Conservation (phyloP, 495 filamentous ascomycete species). For the Aspergillus bridgeri region DNA sequence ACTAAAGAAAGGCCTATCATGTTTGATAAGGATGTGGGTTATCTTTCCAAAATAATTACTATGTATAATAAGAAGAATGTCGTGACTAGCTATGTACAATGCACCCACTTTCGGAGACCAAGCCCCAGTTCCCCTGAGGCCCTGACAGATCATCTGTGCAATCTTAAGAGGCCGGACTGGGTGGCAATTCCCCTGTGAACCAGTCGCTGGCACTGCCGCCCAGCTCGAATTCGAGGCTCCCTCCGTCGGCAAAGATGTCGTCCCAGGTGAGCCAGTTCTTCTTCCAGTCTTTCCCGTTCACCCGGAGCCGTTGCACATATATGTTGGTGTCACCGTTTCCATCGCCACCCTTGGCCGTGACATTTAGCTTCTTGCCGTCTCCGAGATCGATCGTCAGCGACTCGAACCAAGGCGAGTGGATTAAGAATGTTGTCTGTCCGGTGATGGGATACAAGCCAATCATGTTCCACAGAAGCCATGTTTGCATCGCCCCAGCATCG, state of each 20-base stretch:
- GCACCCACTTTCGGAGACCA: not conserved
- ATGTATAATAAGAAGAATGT: not conserved
- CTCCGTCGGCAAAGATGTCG: slow-evolving; percentile 53
- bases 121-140: not conserved
- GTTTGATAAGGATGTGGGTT: not conserved
- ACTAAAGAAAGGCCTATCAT: not conserved
- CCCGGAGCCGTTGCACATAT: slow-evolving; percentile 47
- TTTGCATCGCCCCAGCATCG: slow-evolving; percentile 58
- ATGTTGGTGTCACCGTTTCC: slow-evolving; percentile 35
- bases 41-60: not conserved
- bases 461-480: slow-evolving; percentile 60
- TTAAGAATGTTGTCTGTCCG: slow-evolving; percentile 53
- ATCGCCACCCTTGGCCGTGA: slow-evolving; percentile 39
- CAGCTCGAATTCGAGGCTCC: slow-evolving; percentile 52
- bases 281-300: slow-evolving; percentile 49
- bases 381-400: slow-evolving; percentile 48
- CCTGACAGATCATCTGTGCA: not conserved
- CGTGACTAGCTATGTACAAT: not conserved
- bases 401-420: slow-evolving; percentile 55
- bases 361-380: slow-evolving; percentile 38
- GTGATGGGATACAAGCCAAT: slow-evolving; percentile 57
- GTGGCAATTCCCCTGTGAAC: slow-evolving; percentile 48
- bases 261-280: slow-evolving; percentile 54
- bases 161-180: slow-evolving; percentile 46
- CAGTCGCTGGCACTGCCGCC: slow-evolving; percentile 42